These are phyloP conservation scores for Hansenula sp. DNA, from an alignment of 1,139 yeast genomes.

Conservation along the genomic window DNA sequence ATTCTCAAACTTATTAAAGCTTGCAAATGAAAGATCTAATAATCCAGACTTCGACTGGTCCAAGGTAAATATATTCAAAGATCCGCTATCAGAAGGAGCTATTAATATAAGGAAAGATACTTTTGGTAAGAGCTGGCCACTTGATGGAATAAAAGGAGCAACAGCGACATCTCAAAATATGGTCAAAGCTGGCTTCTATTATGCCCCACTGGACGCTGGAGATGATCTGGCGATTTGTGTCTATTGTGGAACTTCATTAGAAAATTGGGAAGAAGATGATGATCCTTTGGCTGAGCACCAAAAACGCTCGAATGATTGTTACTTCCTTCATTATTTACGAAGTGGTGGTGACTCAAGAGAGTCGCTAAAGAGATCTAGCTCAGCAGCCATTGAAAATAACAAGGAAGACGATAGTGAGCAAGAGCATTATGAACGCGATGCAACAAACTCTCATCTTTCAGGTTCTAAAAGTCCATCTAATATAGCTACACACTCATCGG, in stretches of 20 bases:
- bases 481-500: not conserved
- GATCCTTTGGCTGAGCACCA: slow-evolving; percentile 56
- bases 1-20: slow-evolving; percentile 32
- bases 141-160: slow-evolving; percentile 37
- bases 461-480: no score
- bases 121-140: slow-evolving; percentile 53
- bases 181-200: slow-evolving; percentile 54
- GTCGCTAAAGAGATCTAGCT: slow-evolving; percentile 7
- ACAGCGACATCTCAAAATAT: slow-evolving; percentile 39
- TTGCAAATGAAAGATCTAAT: slow-evolving; percentile 16
- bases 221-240: slow-evolving; percentile 72
- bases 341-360: slow-evolving; percentile 4
- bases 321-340: slow-evolving; percentile 31
- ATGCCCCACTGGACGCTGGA: slow-evolving; percentile 35
- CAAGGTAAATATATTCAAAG: slow-evolving; percentile 24
- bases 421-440: not conserved
- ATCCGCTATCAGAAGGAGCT: slow-evolving; percentile 37
- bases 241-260: slow-evolving; percentile 65
- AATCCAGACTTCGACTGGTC: slow-evolving; percentile 24
- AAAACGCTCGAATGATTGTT: slow-evolving; percentile 45
- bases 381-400: not conserved
- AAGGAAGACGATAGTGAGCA: not conserved
- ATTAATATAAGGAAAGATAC: slow-evolving; percentile 44
- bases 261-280: slow-evolving; percentile 71
- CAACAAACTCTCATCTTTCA: not conserved